A percentile compares a stretch with the other conserved stretches of the same genome.
These are phyloP conservation scores for Colletotrichum sp. DNA, from an alignment of 2,329 filamentous ascomycete genomes.

Conservation along the genomic window DNA sequence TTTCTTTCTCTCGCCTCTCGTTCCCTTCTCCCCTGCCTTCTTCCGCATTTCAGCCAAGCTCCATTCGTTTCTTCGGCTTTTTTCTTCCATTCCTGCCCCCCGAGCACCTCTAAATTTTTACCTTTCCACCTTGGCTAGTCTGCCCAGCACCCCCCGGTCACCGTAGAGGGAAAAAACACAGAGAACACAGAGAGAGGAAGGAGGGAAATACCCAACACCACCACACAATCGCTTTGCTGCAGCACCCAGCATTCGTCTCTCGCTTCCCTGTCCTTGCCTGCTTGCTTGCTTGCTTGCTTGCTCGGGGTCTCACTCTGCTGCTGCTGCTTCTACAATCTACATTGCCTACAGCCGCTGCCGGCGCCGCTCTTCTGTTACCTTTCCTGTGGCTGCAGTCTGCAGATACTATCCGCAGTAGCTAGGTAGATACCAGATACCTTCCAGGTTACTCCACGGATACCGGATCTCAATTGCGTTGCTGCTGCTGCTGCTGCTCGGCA, in stretches of 20 bases:
- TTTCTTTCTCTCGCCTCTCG: background rate
- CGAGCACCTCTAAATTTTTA: background rate
- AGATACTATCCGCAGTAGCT: background rate
- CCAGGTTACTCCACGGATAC: background rate
- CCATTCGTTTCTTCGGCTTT: background rate
- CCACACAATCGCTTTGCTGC: constrained; percentile 13
- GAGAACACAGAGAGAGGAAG: background rate
- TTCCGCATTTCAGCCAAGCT: background rate
- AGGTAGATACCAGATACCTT: background rate
- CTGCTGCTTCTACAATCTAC: background rate
- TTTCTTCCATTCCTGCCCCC: background rate
- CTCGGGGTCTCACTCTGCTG: background rate
- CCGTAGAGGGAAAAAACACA: background rate
- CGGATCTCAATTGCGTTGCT: background rate
- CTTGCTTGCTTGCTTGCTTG: background rate
- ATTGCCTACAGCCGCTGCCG: background rate
- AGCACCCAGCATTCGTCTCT: background rate
- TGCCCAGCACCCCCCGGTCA: constrained; percentile 5
- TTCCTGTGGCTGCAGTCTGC: constrained; percentile 6
- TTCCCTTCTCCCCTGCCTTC: background rate
- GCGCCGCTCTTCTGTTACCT: background rate
- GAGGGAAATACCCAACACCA: background rate
- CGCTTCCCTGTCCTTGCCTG: constrained; percentile 9
- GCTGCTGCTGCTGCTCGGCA: background rate
- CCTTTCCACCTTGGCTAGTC: background rate